phyloP scores from a whole-genome alignment of 2,329 filamentous ascomycete genomes.

The Colletotrichum sidae region DNA sequence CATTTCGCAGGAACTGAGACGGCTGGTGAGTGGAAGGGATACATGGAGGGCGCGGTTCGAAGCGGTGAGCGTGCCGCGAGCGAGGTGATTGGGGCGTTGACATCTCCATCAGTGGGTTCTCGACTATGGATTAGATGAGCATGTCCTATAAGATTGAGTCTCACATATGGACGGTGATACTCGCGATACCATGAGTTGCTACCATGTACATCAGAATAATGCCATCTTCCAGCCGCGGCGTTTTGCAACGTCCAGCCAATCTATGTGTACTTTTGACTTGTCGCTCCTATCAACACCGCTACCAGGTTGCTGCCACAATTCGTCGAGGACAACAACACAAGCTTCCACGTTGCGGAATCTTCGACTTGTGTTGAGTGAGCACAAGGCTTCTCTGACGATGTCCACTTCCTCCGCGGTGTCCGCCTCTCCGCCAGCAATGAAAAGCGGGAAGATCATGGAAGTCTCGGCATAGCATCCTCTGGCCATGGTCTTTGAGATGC shows the following conservation, averaged over 20 bases:
- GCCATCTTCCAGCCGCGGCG: constrained; percentile 7
- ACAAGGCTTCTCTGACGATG: neutral
- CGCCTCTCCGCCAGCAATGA: constrained; percentile 7
- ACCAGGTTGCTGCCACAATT: neutral
- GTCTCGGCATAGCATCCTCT: constrained; percentile 8
- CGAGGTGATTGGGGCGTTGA: constrained; percentile 48
- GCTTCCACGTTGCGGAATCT: constrained; percentile 5
- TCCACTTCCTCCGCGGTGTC: neutral
- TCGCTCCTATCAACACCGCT: neutral
- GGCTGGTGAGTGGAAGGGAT: constrained; percentile 64
- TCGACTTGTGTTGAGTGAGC: neutral
- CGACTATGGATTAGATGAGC: neutral
- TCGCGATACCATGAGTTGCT: too few relatives aligned
- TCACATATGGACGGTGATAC: too few relatives aligned
- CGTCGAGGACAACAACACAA: neutral
- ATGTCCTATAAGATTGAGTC: too few relatives aligned
- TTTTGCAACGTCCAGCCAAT: constrained; percentile 1
- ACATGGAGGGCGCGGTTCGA: constrained; percentile 68
- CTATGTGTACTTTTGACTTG: neutral
- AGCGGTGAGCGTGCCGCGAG: constrained; percentile 60
- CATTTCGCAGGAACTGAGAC: constrained; percentile 66
- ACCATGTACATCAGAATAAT: neutral
- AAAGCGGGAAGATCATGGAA: constrained; percentile 4
- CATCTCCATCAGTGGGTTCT: neutral
- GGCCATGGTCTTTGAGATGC: neutral